Evolutionary conservation across 495 filamentous ascomycete genomes (phyloP).

Genomic region (Chaetomium fimeti): DNA sequence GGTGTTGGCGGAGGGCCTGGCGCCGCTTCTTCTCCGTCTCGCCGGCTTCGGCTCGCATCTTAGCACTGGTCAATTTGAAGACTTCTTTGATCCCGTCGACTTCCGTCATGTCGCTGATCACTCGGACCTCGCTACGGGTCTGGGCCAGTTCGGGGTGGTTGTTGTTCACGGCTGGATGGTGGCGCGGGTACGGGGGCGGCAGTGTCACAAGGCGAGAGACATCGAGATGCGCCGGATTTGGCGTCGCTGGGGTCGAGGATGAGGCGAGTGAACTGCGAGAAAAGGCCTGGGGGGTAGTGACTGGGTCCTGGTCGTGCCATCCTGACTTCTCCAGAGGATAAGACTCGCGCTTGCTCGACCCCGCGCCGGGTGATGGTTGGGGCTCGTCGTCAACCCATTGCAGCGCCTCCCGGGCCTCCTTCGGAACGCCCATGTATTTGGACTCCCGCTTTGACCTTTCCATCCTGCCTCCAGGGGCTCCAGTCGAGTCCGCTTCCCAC

Average conservation of each 20-base stretch:
- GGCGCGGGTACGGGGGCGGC: constrained; percentile 84
- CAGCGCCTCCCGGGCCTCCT: constrained; percentile 65
- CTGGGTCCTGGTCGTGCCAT: constrained; percentile 60
- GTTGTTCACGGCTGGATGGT: constrained; percentile 94
- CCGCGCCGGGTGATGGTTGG: constrained; percentile 37
- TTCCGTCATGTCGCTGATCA: constrained; percentile 71
- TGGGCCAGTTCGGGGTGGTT: constrained; percentile 83
- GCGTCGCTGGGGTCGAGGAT: constrained; percentile 44
- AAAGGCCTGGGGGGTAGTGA: constrained; percentile 35
- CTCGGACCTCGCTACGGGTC: constrained; percentile 71
- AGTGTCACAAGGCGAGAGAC: constrained; percentile 90
- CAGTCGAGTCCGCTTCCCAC: constrained; percentile 77
- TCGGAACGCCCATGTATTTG: constrained; percentile 90
- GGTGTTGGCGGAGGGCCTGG: constrained; percentile 53
- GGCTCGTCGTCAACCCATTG: constrained; percentile 56
- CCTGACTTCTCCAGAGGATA: constrained; percentile 85
- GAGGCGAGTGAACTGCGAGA: constrained; percentile 44
- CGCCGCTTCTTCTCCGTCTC: constrained; percentile 45
- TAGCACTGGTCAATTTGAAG: constrained; percentile 49
- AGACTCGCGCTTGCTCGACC: constrained; percentile 40
- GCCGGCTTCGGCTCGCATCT: constrained; percentile 45
- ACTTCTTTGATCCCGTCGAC: constrained; percentile 64
- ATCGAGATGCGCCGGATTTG: constrained; percentile 61
- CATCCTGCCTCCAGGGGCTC: constrained; percentile 48
- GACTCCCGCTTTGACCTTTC: constrained; percentile 83